Evolutionary conservation across 2,329 filamentous ascomycete genomes (phyloP).

Genomic region (Ophiocordyceps sinensis): DNA sequence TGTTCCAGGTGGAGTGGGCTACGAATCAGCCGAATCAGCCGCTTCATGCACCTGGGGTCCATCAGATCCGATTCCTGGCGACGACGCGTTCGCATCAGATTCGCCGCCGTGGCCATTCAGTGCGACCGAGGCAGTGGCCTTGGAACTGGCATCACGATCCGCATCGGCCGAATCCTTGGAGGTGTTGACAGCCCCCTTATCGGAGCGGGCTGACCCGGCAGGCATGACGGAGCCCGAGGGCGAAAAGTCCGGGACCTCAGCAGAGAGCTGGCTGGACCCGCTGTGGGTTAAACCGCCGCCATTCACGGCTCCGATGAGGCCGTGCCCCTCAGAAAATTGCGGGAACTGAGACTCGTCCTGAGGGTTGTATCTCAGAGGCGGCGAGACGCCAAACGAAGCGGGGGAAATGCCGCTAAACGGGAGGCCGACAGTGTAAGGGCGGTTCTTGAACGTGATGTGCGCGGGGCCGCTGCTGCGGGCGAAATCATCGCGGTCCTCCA

Average conservation of each 20-base stretch:
- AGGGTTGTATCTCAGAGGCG: conserved; percentile 13
- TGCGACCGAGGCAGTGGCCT: background rate
- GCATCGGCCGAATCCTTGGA: background rate
- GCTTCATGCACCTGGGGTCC: conserved; percentile 1
- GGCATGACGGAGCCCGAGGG: conserved; percentile 13
- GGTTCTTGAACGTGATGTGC: conserved; percentile 22
- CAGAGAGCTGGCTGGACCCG: conserved; percentile 18
- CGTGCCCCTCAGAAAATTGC: conserved; percentile 22
- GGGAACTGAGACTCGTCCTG: conserved; percentile 14
- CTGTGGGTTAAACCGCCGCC: conserved; percentile 11
- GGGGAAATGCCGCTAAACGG: conserved; percentile 18
- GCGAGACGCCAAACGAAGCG: conserved; percentile 15
- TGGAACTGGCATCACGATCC: background rate
- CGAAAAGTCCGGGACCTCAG: conserved; percentile 24
- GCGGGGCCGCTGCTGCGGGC: conserved; percentile 59
- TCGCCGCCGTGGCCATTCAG: conserved; percentile 4
- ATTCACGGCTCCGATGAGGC: conserved; percentile 15
- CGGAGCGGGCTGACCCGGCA: background rate
- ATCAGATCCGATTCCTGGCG: conserved; percentile 3
- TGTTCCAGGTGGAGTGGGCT: background rate
- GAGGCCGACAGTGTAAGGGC: conserved; percentile 12
- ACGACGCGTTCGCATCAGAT: background rate
- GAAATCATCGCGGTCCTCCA: conserved; percentile 55
- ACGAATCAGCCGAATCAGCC: background rate
- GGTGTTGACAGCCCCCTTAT: background rate